Conservation (phyloP, 225 moss, liverwort and hornwort genomes). For the Neckera pumila region DNA sequence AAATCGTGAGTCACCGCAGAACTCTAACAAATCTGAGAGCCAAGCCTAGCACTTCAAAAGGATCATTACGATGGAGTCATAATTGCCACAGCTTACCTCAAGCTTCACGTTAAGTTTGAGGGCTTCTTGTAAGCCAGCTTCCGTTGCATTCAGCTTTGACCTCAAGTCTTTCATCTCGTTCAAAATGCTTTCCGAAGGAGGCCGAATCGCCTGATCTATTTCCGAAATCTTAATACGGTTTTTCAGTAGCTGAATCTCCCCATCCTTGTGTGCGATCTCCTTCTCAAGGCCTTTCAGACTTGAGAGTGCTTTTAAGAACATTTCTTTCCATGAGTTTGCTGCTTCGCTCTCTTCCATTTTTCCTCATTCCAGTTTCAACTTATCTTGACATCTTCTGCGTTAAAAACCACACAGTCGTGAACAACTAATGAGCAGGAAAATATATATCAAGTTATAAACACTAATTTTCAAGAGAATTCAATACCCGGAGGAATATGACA, state of each 20-base stretch:
- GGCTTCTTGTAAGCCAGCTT: conserved; percentile 19
- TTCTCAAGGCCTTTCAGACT: conserved; percentile 37
- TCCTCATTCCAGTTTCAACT: not conserved
- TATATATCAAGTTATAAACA: not conserved
- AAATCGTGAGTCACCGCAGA: not conserved
- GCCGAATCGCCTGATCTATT: conserved; percentile 10
- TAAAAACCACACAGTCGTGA: not conserved
- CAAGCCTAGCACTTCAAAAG: not conserved
- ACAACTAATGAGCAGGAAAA: not conserved
- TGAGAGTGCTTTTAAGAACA: conserved; percentile 33
- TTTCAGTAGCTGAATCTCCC: conserved; percentile 6
- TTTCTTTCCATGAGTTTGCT: conserved; percentile 38
- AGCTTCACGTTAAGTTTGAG: conserved; percentile 19
- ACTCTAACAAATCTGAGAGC: not conserved
- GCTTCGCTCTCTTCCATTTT: conserved; percentile 17
- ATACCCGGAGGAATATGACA: not conserved
- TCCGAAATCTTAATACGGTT: conserved; percentile 2
- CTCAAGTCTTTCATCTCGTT: conserved; percentile 11
- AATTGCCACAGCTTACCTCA: conserved; percentile 2
- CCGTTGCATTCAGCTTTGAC: conserved; percentile 13
- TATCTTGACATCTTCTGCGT: not conserved
- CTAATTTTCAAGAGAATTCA: not conserved
- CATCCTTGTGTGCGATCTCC: conserved; percentile 26
- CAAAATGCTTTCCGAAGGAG: not conserved
- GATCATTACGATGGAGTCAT: not conserved